Conservation (phyloP, 2,329 filamentous ascomycete species). For the Aspergillus texensis region DNA sequence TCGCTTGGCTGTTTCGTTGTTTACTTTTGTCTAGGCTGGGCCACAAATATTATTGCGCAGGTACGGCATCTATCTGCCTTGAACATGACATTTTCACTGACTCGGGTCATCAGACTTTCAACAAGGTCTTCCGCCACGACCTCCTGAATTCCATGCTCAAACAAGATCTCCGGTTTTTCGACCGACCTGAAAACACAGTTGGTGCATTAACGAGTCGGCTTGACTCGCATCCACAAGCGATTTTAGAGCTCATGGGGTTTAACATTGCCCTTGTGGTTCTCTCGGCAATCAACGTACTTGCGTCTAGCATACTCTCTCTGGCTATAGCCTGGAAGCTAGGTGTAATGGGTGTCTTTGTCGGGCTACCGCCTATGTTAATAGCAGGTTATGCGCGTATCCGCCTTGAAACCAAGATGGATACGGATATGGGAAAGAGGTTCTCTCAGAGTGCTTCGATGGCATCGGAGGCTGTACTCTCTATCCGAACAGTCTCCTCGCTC, state of each 20-base stretch:
- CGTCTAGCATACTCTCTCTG: slow-evolving; percentile 51
- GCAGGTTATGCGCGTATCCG: slow-evolving; percentile 53
- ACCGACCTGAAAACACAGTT: slow-evolving; percentile 32
- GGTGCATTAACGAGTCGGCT: slow-evolving; percentile 30
- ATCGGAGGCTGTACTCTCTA: slow-evolving; percentile 52
- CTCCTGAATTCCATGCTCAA: slow-evolving; percentile 25
- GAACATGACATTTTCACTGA: slow-evolving; percentile 7
- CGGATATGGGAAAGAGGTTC: slow-evolving; percentile 29
- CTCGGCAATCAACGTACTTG: slow-evolving; percentile 50
- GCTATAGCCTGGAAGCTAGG: slow-evolving; percentile 55
- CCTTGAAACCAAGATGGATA: slow-evolving; percentile 41
- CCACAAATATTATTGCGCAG: slow-evolving; percentile 33
- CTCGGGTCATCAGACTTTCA: background rate
- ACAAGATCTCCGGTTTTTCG: slow-evolving; percentile 37
- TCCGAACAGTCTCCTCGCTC: slow-evolving; percentile 52
- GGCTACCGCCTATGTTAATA: slow-evolving; percentile 49
- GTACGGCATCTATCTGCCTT: slow-evolving; percentile 18
- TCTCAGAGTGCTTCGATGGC: slow-evolving; percentile 46
- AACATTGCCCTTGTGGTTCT: slow-evolving; percentile 54
- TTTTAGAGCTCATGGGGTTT: slow-evolving; percentile 51
- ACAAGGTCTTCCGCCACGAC: background rate
- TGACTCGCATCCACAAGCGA: slow-evolving; percentile 41
- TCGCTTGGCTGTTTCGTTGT: slow-evolving; percentile 32
- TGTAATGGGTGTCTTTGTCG: slow-evolving; percentile 51
- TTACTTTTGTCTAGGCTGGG: slow-evolving; percentile 38